Evolutionary conservation across 106 monocot species (phyloP).

Genomic region (Platanthera zijinensis): DNA sequence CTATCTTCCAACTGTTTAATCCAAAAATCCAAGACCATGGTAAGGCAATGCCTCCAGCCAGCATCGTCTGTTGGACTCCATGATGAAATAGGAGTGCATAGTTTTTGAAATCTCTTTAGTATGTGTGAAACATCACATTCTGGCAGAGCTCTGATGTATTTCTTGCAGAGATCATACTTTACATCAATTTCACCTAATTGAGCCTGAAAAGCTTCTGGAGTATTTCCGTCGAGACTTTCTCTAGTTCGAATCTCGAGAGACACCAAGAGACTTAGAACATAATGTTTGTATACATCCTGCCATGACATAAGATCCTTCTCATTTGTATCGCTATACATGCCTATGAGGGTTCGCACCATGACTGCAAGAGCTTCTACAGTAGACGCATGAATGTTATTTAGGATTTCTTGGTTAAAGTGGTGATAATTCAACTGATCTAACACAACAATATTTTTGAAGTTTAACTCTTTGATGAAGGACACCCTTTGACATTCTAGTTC

Average conservation of each 20-base stretch:
- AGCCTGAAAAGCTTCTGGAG: conserved; percentile 32
- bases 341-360: conserved; percentile 44
- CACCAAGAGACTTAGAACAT: conserved; percentile 39
- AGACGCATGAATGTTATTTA: conserved; percentile 47
- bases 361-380: conserved; percentile 68
- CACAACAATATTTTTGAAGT: conserved; percentile 82
- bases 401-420: conserved; percentile 70
- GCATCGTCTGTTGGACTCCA: conserved; percentile 27
- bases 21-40: conserved; percentile 54
- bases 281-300: conserved; percentile 66
- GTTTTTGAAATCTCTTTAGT: conserved; percentile 35
- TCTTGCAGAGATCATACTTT: conserved; percentile 55
- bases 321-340: conserved; percentile 39
- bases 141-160: conserved; percentile 45
- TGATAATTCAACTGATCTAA: conserved; percentile 74
- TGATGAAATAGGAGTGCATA: conserved; percentile 41
- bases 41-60: conserved; percentile 29
- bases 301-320: conserved; percentile 51
- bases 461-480: conserved; percentile 51
- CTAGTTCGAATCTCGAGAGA: conserved; percentile 39
- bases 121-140: conserved; percentile 34
- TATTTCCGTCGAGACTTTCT: conserved; percentile 17
- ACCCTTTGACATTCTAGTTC: conserved; percentile 72
- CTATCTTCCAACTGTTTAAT: conserved; percentile 46
- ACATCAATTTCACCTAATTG: conserved; percentile 42